Evolutionary conservation across 495 filamentous ascomycete genomes (phyloP).

Genomic region (Hamigera avellanea): DNA sequence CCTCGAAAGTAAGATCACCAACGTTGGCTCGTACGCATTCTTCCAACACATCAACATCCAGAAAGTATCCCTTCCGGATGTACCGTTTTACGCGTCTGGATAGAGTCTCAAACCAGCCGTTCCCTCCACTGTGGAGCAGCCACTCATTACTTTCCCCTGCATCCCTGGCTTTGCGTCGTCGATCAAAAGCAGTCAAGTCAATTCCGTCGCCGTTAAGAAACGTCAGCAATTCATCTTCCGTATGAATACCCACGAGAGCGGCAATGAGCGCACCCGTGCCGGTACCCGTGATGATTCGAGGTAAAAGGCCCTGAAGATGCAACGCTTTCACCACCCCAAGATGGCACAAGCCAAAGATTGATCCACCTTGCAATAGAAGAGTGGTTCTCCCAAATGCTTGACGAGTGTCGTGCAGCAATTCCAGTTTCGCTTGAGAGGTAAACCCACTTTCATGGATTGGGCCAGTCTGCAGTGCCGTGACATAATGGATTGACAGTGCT

Average conservation of each 20-base stretch:
- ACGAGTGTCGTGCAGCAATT: constrained; percentile 79
- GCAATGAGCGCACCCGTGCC: constrained; percentile 87
- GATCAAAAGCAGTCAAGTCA: constrained; percentile 69
- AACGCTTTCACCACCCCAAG: constrained; percentile 84
- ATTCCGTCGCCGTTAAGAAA: constrained; percentile 72
- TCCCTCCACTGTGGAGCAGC: constrained; percentile 8
- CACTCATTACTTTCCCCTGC: constrained; percentile 8
- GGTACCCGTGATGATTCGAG: constrained; percentile 84
- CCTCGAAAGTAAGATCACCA: constrained; percentile 86
- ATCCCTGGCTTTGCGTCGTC: constrained; percentile 9
- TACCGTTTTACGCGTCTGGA: constrained; percentile 53
- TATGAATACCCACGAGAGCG: constrained; percentile 78
- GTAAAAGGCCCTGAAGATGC: constrained; percentile 71
- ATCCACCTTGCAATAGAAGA: constrained; percentile 79
- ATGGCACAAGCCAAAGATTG: constrained; percentile 87
- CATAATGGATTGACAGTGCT: constrained; percentile 65
- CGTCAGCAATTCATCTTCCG: constrained; percentile 69
- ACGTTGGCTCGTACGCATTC: constrained; percentile 78
- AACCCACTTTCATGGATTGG: constrained; percentile 44
- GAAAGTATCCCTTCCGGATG: constrained; percentile 63
- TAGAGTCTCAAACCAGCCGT: constrained; percentile 44
- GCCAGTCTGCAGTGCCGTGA: constrained; percentile 57
- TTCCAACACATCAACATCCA: constrained; percentile 73
- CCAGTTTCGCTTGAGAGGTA: constrained; percentile 74
- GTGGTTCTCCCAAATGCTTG: constrained; percentile 84